Conservation (phyloP, 2,329 filamentous ascomycete species). For the Beauveria varroae region DNA sequence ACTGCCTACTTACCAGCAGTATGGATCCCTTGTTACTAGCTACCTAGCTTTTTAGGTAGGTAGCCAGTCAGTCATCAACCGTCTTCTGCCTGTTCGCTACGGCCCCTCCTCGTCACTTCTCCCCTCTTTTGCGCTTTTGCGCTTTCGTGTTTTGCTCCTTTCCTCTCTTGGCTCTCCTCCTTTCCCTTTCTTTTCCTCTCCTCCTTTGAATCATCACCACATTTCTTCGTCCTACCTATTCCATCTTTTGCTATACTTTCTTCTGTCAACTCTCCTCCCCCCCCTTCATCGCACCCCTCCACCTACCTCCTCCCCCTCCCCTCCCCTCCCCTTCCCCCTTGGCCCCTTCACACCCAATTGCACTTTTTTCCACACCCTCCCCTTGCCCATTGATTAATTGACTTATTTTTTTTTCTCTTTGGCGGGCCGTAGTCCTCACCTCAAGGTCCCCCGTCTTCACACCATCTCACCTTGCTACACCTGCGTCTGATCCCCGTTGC, state of each 20-base stretch:
- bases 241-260: constrained; percentile 7
- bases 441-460: not conserved
- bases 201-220: not conserved
- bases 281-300: constrained; percentile 2
- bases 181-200: not conserved
- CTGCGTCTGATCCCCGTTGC: not conserved
- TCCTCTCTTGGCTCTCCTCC: not conserved
- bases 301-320: not conserved
- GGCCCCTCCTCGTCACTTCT: not conserved
- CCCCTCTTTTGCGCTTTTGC: not conserved
- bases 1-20: too few relatives aligned
- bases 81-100: not conserved
- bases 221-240: not conserved
- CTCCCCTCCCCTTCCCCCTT: not conserved
- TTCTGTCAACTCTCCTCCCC: constrained; percentile 5
- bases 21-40: too few relatives aligned
- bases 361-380: not conserved
- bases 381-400: constrained; percentile 1
- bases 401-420: not conserved
- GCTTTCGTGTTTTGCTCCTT: not conserved
- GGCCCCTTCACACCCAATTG: not conserved
- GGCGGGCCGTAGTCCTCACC: constrained; percentile 7
- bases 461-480: constrained; percentile 8
- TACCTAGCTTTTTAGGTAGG: too few relatives aligned
- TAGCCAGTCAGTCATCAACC: too few relatives aligned